Evolutionary conservation across 148 eudicot species (phyloP), one percentile per base, ranked within the genome.

Genomic region (Chenopodium suecicum): DNA sequence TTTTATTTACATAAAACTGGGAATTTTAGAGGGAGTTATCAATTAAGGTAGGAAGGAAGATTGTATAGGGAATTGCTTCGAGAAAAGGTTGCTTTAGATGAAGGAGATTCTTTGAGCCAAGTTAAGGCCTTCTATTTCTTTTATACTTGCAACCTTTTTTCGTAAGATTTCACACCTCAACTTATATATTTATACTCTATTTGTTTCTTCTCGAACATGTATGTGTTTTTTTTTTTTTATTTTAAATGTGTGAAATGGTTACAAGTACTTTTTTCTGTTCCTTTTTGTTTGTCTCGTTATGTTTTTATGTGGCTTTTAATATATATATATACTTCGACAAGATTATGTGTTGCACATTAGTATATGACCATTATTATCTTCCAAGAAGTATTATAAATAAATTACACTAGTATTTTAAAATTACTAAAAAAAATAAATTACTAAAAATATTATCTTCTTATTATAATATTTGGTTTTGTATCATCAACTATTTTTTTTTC

Each of bases 11-110:
- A 56, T 56, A 4, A 56, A 41, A 41, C 67, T 63, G 48, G 46
- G 58, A 5, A 48, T 16, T 58, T 72, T 63, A 29, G 54, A 23
- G 27, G 1, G 4, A 31, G 56, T 23, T 14, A 7, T 2, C 37
- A 32, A 27, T 27, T 27, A 27, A 13, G 64, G 32, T 14, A 17
- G 60, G 9, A 37, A 25, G 34, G 37, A 17, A 25, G 3, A 29
- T 29, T 67, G 81, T 69, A 76, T 37, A 66, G 82, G 88, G 94
- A 88, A 93, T 95, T 82, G 91, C 97, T 96, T 96, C 93, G 82
- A 88, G 84, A 88, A 94, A 90, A 96, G 99, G 97, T 96, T 96
- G 91, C 99, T 96, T 96, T 91, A 89, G 90, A 34, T 82, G 83
- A 31, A 79, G 86, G 91, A 87, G 87, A 92, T 94, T 91, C 97